Conservation (phyloP, 2,329 filamentous ascomycete species). For the Penicillium sp. region DNA sequence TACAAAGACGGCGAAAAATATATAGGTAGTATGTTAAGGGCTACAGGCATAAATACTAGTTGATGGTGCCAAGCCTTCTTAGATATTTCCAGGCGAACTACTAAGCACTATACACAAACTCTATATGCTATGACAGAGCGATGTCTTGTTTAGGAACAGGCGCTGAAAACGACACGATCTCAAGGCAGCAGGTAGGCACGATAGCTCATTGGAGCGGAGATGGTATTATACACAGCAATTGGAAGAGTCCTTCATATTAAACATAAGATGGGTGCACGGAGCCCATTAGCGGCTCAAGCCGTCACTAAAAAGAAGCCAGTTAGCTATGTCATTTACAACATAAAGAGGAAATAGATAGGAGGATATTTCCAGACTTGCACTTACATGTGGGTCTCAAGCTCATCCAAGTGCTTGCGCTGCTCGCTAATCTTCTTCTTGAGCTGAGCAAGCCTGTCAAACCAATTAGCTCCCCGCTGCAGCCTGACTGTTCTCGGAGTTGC, state of each 20-base stretch:
- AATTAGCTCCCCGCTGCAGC: conserved; percentile 5
- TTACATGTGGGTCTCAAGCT: conserved; percentile 84
- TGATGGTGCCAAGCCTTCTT: neutral
- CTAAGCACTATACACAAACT: neutral
- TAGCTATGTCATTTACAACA: conserved; percentile 1
- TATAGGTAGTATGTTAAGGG: neutral
- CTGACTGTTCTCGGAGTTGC: neutral
- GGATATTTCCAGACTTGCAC: conserved; percentile 31
- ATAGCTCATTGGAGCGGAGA: conserved; percentile 10
- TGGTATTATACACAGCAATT: conserved; percentile 15
- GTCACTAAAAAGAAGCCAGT: conserved; percentile 54
- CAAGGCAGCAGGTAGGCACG: neutral
- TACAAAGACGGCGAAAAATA: neutral
- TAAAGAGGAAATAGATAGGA: neutral
- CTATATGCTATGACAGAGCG: conserved; percentile 10
- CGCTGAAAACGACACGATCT: conserved; percentile 3
- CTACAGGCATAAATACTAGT: neutral
- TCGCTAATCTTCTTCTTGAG: conserved; percentile 68
- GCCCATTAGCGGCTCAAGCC: conserved; percentile 67
- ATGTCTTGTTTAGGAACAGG: conserved; percentile 12
- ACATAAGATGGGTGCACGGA: neutral
- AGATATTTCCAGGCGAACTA: neutral
- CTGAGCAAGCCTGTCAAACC: conserved; percentile 56
- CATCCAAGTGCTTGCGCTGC: conserved; percentile 79
- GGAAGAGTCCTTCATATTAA: neutral